Conservation (phyloP, 805 yeast species). For the Blastobotrys peoriensis region DNA sequence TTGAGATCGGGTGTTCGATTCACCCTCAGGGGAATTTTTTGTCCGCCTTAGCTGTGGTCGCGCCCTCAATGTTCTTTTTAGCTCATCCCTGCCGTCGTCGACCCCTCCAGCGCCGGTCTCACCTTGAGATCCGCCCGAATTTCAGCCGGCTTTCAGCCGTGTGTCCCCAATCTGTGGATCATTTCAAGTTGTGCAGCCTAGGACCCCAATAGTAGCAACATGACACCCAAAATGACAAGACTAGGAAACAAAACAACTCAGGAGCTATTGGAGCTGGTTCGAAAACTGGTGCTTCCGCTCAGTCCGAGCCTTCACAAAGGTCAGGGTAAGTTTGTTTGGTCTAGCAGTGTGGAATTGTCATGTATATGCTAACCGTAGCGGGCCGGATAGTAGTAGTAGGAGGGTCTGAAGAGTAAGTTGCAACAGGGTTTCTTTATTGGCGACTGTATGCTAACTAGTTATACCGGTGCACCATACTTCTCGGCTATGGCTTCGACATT, state of each 20-base stretch:
- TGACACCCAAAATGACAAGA: neutral
- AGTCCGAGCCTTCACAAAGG: conserved; percentile 75
- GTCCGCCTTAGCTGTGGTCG: no score
- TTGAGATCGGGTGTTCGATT: conserved; percentile 12
- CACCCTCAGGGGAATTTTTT: conserved; percentile 9
- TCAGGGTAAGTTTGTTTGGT: conserved; percentile 51
- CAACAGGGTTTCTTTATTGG: neutral
- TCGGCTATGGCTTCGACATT: conserved; percentile 79
- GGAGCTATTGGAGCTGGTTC: conserved; percentile 38
- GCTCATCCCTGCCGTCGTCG: no score
- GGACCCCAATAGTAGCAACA: no score
- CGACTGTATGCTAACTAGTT: conserved; percentile 32
- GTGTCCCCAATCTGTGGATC: no score
- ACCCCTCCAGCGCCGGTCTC: no score
- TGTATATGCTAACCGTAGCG: conserved; percentile 29
- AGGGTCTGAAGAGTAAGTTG: conserved; percentile 72
- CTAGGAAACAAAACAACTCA: neutral
- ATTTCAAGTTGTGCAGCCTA: no score
- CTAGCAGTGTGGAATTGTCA: no score
- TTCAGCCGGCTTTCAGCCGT: no score
- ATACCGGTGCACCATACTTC: conserved; percentile 95
- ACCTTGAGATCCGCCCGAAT: no score
- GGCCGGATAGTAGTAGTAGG: conserved; percentile 86
- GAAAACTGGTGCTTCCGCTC: conserved; percentile 68
- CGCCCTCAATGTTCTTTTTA: no score